Base-by-base conservation (phyloP, 2,329 filamentous ascomycete genomes). In the Scytalidium lignicola region DNA sequence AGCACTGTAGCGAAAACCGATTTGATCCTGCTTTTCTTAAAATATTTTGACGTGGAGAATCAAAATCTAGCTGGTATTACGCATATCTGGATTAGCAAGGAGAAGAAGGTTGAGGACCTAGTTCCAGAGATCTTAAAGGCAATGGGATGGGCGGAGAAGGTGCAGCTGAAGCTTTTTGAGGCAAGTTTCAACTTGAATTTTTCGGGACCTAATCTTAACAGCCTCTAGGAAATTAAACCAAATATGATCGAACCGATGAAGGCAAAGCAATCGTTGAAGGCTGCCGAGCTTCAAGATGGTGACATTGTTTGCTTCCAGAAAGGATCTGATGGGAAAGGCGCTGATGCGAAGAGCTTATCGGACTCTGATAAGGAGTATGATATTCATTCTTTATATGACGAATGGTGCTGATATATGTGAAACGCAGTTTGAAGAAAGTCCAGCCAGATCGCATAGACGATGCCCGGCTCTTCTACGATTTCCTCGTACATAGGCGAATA, bases 191-290 rank as follows among this genome's bases (percentile, higher is more conserved):
- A 13, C 18, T 10, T 17, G 23, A 32, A 29, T 18, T 32, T 45
- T 21, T 41, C 28, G 28, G 15, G 43, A 22, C 9, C 29, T 9
- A 13, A 41, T 46, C 46, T 51, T 61, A 63, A 59, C 64, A 8
- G 48, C 10, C 44, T 21, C 26, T 51, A 81, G 77, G 93, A 99
- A 73, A 97, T 99, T 70, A 99, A 97, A 70, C 90, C 91, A 46
- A 88, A 83, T 52, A 97, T 97, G 91, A 96, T 99, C 57, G 95
- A 99, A 64, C 78, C 81, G 6, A 86, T 99, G 74, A 97, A 96
- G 70, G 80, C 85, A 0, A 97, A 96, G 71, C 83, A 90, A 63
- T 90, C 90, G 0, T 77, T 99, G 51, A 88, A 90, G 57, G 84
- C 88, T 51, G 93, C 93, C 1, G 95, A 99, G 66, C 86, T 99